Evolutionary conservation across 2,329 filamentous ascomycete species (phyloP).

Genomic region (Colletotrichum sp.): DNA sequence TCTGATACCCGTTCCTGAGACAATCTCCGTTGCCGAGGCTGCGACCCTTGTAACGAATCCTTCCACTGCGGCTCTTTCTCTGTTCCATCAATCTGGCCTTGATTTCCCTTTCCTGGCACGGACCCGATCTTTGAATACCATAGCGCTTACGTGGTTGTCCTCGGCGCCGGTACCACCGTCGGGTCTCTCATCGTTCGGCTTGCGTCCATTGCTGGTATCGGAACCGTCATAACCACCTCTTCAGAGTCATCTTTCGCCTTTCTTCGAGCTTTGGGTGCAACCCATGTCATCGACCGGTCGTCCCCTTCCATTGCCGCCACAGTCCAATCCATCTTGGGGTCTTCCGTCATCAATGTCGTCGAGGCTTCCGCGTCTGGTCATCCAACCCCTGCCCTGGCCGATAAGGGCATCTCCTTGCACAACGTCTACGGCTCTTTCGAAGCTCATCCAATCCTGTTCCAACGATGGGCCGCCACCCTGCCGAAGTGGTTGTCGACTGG

Average conservation of each 20-base stretch:
- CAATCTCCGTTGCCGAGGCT: background rate
- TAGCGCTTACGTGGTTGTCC: background rate
- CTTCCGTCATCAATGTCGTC: background rate
- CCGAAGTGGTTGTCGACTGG: background rate
- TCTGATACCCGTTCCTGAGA: background rate
- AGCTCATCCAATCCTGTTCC: background rate
- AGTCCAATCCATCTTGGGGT: background rate
- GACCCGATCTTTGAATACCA: background rate
- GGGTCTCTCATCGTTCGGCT: background rate
- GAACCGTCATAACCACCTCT: background rate
- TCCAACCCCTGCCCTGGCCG: background rate
- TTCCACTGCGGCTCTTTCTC: constrained; percentile 4
- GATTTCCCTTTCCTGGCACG: background rate
- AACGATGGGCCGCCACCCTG: background rate
- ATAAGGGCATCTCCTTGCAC: background rate
- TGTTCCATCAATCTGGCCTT: background rate
- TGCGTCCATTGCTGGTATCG: background rate
- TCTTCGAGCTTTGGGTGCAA: background rate
- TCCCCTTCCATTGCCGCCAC: background rate
- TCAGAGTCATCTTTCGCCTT: background rate
- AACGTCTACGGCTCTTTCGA: background rate
- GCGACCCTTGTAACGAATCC: background rate
- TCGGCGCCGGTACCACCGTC: background rate
- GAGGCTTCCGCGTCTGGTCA: background rate
- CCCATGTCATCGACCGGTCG: background rate